Base-by-base conservation (phyloP, 2,329 filamentous ascomycete species). In the Alternaria incomplexa region DNA sequence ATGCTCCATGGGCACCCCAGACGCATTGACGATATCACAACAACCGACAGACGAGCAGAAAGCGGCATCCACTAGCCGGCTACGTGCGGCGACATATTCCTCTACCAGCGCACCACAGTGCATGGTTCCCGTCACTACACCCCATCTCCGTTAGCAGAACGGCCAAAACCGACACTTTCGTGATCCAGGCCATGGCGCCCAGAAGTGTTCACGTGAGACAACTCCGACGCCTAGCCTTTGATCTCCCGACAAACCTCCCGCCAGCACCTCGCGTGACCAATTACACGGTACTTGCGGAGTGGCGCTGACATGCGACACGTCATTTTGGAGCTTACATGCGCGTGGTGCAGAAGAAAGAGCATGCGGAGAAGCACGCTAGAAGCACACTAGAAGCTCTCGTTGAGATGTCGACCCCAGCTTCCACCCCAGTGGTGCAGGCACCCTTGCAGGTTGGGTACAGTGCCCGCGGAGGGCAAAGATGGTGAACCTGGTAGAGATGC, bases 331-430 rank as follows among this genome's bases (percentile, higher is more conserved):
- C 20, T 25, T 17, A 20, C 15, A n/a, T 20, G 44, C 57, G 50
- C 52, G 40, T 23, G 43, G 50, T 22, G 44, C 43, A 25, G 44
- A 10, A 56, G 28, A 55, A 23, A 50, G 28, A 55, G 23, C 28
- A 60, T 68, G 66, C 67, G 64, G 25, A 54, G 69, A 72, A 73
- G 63, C 46, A 48, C 56, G 64, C 66, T 73, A 71, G 71, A 73
- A 73, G 64, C 5, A 5, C 25, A 32, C 67, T 72, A 71, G 71
- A 73, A 71, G 32, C 20, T 8, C 43, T 52, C 56, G 66, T 69
- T 70, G 68, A 66, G 66, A 43, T 26, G 57, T 30, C 20, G 28
- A 40, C 40, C 47, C 59, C 47, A 50, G 59, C 43, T 51, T 58
- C 30, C 36, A 45, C 25, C 45, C 40, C 20, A 32, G 40, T 63